Conservation (phyloP, 331 rosid genomes). For the Quercus lobata region DNA sequence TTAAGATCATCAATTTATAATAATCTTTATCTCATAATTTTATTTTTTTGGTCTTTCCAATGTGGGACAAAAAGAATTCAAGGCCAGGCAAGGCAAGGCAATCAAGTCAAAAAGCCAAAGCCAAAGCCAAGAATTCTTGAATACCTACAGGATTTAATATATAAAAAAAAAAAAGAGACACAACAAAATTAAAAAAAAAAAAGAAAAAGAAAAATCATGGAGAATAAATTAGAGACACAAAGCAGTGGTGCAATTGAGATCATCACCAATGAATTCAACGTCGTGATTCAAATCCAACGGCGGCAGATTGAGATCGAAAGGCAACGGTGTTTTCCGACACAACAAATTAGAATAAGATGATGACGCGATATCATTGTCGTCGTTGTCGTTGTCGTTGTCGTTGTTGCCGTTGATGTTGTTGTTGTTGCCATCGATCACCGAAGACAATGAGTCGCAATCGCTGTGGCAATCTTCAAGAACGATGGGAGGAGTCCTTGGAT, state of each 20-base stretch:
- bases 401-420: conserved; percentile 22
- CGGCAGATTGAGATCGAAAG: conserved; percentile 70
- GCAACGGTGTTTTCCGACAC: conserved; percentile 41
- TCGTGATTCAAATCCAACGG: conserved; percentile 48
- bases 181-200: background rate
- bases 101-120: no score
- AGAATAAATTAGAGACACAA: conserved; percentile 55
- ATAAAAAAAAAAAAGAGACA: background rate
- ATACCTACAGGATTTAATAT: background rate
- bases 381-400: conserved; percentile 1
- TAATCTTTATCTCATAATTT: background rate
- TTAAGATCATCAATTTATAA: background rate
- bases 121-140: no score
- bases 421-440: conserved; percentile 39
- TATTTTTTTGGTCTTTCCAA: background rate
- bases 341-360: background rate
- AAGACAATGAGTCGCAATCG: conserved; percentile 82
- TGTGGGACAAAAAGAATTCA: no score
- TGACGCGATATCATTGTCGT: conserved; percentile 44
- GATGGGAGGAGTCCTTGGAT: conserved; percentile 52
- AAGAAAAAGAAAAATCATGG: conserved; percentile 14
- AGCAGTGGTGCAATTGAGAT: conserved; percentile 69
- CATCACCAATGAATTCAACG: conserved; percentile 37
- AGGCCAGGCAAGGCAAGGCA: no score
- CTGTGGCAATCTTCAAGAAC: conserved; percentile 77